phyloP scores from a whole-genome alignment of 768 basidiomycete genomes.

The Tricholoma sp. region DNA sequence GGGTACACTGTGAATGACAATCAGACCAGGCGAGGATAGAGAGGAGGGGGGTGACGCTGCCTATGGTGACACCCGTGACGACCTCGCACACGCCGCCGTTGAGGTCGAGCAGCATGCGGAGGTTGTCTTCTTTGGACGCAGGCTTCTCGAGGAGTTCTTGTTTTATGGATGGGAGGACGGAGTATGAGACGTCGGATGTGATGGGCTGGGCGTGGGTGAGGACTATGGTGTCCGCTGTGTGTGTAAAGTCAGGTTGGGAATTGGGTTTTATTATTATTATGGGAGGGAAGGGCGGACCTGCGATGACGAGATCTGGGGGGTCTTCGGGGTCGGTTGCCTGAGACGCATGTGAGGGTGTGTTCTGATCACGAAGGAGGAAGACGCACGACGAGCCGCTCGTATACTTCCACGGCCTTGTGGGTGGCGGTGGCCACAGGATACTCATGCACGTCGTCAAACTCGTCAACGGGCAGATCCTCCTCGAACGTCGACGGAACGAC shows the following conservation, averaged over 20 bases:
- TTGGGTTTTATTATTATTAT: too few species aligned
- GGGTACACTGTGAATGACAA: constrained; percentile 52
- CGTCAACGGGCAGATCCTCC: constrained; percentile 65
- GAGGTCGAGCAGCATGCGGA: constrained; percentile 82
- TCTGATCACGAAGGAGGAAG: too few species aligned
- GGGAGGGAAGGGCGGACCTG: constrained; percentile 46
- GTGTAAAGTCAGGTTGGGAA: background rate
- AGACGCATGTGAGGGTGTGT: too few species aligned
- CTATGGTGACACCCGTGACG: constrained; percentile 84
- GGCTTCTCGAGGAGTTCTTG: constrained; percentile 94
- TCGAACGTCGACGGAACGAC: constrained; percentile 54
- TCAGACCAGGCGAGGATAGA: background rate
- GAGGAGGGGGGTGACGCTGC: constrained; percentile 33
- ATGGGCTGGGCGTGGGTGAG: constrained; percentile 67
- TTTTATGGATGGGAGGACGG: constrained; percentile 40
- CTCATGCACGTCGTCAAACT: constrained; percentile 68
- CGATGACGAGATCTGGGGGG: constrained; percentile 76
- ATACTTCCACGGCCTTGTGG: constrained; percentile 84
- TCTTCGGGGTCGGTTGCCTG: constrained; percentile 57
- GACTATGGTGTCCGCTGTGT: constrained; percentile 91
- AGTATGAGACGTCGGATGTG: constrained; percentile 51
- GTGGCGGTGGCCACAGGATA: constrained; percentile 75
- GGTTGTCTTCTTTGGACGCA: constrained; percentile 66
- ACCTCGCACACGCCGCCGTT: constrained; percentile 88
- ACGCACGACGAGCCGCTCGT: constrained; percentile 67